These are phyloP conservation scores for Pseudocercospora fijiensis DNA, from an alignment of 2,329 filamentous ascomycete species.

Conservation along the genomic window DNA sequence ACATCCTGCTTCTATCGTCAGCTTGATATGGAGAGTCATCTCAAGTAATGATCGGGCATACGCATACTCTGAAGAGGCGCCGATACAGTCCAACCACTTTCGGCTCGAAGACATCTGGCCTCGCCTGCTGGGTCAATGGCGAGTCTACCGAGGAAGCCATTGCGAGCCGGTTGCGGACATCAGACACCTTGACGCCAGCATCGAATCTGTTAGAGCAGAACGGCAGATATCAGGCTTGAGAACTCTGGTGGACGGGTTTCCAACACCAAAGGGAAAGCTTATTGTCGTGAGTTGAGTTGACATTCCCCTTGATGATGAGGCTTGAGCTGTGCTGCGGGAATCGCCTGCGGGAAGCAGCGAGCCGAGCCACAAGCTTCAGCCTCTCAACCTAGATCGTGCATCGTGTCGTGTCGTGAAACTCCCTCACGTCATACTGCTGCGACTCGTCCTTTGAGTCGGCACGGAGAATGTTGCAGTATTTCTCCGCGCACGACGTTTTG, in stretches of 20 bases:
- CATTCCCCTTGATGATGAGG: not conserved
- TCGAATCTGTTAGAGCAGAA: not conserved
- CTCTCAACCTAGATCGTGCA: too few relatives aligned
- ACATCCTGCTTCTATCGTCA: conserved; percentile 49
- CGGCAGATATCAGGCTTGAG: not conserved
- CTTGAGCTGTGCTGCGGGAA: not conserved
- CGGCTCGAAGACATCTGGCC: conserved; percentile 86
- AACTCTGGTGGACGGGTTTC: not conserved
- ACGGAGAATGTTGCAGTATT: not conserved
- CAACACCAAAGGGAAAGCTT: not conserved
- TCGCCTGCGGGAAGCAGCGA: not conserved
- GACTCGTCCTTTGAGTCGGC: not conserved
- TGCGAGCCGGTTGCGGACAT: not conserved
- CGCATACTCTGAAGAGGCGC: conserved; percentile 65
- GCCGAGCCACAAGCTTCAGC: not conserved
- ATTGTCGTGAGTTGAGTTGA: conserved; percentile 5
- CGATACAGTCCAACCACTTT: conserved; percentile 93
- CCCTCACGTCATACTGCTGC: not conserved
- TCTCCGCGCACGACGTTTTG: not conserved
- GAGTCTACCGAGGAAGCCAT: conserved; percentile 60
- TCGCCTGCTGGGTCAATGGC: conserved; percentile 86
- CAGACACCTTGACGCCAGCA: not conserved
- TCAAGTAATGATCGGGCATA: too few relatives aligned
- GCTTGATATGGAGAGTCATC: not conserved
- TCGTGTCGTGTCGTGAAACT: too few relatives aligned